These are phyloP conservation scores for Carallia pectinifolia DNA, from an alignment of 345 rosid species.

Conservation along the genomic window DNA sequence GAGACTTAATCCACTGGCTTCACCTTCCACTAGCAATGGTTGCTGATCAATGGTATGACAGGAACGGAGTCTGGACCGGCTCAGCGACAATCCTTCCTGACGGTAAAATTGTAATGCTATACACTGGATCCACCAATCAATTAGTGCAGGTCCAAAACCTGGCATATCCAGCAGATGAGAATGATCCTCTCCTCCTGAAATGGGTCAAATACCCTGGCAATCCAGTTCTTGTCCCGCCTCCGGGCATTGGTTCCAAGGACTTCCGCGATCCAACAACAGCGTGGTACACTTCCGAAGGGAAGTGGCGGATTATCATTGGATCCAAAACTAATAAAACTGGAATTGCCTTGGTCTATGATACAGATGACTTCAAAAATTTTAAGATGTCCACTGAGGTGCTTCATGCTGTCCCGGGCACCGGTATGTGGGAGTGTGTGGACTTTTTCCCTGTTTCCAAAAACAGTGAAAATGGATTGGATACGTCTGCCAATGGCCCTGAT, in stretches of 20 bases:
- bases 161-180: conserved; percentile 72
- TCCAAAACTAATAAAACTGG: conserved; percentile 71
- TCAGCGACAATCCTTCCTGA: conserved; percentile 84
- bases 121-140: conserved; percentile 76
- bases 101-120: conserved; percentile 73
- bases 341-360: conserved; percentile 66
- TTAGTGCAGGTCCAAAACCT: conserved; percentile 85
- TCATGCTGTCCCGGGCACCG: conserved; percentile 69
- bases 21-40: conserved; percentile 88
- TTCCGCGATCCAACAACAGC: conserved; percentile 97
- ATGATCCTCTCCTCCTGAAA: conserved; percentile 66
- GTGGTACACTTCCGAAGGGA: conserved; percentile 75
- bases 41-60: conserved; percentile 79
- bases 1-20: conserved; percentile 78
- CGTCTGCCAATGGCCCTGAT: conserved; percentile 44
- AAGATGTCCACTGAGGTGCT: conserved; percentile 31
- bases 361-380: conserved; percentile 61
- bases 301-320: conserved; percentile 78
- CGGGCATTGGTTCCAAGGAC: conserved; percentile 54
- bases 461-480: conserved; percentile 43
- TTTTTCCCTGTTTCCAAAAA: conserved; percentile 51
- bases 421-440: conserved; percentile 96
- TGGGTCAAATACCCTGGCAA: conserved; percentile 73
- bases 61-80: conserved; percentile 87
- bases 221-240: conserved; percentile 77